Percentiles rank a stretch among this genome's conserved stretches.
phyloP scores from a whole-genome alignment of 805 yeast species.

The Maudiozyma bulderi region DNA sequence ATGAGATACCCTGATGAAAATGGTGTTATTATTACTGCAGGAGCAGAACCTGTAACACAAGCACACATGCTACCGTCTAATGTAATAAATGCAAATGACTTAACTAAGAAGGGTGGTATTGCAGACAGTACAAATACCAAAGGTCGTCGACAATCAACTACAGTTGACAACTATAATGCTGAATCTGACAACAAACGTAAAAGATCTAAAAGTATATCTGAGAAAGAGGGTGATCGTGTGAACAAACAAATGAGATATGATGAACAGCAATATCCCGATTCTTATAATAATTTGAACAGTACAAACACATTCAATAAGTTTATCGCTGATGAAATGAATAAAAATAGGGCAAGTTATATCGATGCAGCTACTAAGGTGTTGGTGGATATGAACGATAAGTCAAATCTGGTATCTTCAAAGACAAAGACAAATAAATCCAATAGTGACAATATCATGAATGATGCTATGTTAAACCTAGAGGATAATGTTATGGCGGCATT shows the following conservation, averaged over 20 bases:
- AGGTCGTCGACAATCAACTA: not conserved
- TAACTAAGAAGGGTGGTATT: not conserved
- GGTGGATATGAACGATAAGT: slow-evolving; percentile 1
- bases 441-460: slow-evolving; percentile 11
- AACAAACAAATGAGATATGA: not conserved
- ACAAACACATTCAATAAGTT: slow-evolving; percentile 22
- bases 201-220: not conserved
- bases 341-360: slow-evolving; percentile 10
- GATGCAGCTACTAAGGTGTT: slow-evolving; percentile 10
- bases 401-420: not conserved
- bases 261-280: not conserved
- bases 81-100: slow-evolving; percentile 3
- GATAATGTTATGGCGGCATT: slow-evolving; percentile 25
- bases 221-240: not conserved
- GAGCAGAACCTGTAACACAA: slow-evolving; percentile 12
- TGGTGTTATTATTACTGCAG: slow-evolving; percentile 21
- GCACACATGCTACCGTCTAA: slow-evolving; percentile 22
- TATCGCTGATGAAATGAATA: slow-evolving; percentile 14
- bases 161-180: too few relatives aligned
- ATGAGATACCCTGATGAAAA: slow-evolving; percentile 33
- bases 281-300: not conserved
- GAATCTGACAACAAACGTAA: not conserved
- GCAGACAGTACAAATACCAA: not conserved
- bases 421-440: not conserved
- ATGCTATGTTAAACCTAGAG: slow-evolving; percentile 19